Conservation (phyloP, 2,329 filamentous ascomycete species). For the Talaromyces albobiverticillius region DNA sequence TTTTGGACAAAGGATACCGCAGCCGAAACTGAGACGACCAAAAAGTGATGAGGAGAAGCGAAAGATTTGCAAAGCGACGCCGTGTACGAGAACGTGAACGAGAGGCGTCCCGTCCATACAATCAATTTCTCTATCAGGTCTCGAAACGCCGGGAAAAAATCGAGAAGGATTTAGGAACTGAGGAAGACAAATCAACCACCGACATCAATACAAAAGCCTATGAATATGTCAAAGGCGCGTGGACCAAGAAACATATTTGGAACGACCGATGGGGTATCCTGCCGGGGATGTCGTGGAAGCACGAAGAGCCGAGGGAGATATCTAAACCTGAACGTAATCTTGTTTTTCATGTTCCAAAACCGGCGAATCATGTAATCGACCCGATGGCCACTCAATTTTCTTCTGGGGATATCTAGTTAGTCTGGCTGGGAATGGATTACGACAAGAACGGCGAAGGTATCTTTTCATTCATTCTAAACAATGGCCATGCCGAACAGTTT, state of each 20-base stretch:
- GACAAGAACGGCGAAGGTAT: no score
- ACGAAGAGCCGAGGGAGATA: slow-evolving; percentile 21
- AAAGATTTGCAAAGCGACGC: slow-evolving; percentile 10
- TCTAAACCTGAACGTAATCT: no score
- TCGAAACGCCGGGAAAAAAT: slow-evolving; percentile 25
- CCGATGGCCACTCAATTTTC: no score
- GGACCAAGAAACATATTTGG: slow-evolving; percentile 28
- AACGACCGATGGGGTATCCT: slow-evolving; percentile 27
- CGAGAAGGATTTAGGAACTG: slow-evolving; percentile 23
- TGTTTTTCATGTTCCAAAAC: no score
- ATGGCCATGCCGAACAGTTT: no score
- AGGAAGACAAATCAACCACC: slow-evolving; percentile 18
- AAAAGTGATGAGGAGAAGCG: no score
- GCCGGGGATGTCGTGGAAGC: slow-evolving; percentile 31
- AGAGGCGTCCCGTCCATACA: slow-evolving; percentile 25
- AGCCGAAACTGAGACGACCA: no score
- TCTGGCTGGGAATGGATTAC: no score
- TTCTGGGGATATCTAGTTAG: no score
- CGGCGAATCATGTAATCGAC: no score
- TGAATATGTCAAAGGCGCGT: slow-evolving; percentile 27
- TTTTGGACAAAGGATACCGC: no score
- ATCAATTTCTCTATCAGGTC: slow-evolving; percentile 28
- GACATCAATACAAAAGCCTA: slow-evolving; percentile 29
- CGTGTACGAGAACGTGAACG: slow-evolving; percentile 19
- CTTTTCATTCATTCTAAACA: no score